A percentile compares a stretch with the other conserved stretches of the same genome.
Conservation (phyloP, 2,329 filamentous ascomycete species). For the Periconia sp. region DNA sequence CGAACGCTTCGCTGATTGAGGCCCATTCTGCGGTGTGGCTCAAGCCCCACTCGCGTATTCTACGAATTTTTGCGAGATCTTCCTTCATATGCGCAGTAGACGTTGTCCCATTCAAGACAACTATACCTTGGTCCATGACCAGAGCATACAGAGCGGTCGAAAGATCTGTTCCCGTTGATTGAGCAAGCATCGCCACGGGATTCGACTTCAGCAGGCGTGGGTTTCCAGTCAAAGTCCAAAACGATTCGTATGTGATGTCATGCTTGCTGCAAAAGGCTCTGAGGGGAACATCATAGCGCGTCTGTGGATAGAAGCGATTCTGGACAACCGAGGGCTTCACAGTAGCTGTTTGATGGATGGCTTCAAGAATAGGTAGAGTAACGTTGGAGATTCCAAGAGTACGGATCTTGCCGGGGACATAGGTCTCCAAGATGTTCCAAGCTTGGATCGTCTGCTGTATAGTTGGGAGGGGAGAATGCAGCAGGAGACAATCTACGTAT, state of each 20-base stretch:
- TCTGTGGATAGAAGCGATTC: conserved; percentile 72
- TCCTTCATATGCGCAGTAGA: conserved; percentile 56
- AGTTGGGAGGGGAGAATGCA: conserved; percentile 63
- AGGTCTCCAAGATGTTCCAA: conserved; percentile 70
- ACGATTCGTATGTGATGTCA: conserved; percentile 63
- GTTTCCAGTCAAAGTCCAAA: conserved; percentile 68
- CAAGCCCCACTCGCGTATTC: conserved; percentile 51
- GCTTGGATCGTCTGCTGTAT: conserved; percentile 63
- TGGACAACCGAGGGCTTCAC: conserved; percentile 71
- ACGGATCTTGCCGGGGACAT: conserved; percentile 69
- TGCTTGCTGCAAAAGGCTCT: conserved; percentile 62
- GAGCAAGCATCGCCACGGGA: conserved; percentile 59
- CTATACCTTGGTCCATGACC: conserved; percentile 59
- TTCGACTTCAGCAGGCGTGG: conserved; percentile 55
- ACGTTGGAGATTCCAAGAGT: conserved; percentile 79
- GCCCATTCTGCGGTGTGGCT: conserved; percentile 58
- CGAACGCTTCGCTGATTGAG: conserved; percentile 33
- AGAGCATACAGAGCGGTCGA: conserved; percentile 62
- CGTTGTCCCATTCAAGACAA: conserved; percentile 64
- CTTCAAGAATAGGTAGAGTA: conserved; percentile 62
- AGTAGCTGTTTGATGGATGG: conserved; percentile 55
- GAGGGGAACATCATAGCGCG: conserved; percentile 65
- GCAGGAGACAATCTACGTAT: conserved; percentile 65
- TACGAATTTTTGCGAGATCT: conserved; percentile 55
- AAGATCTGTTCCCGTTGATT: conserved; percentile 47